These are phyloP conservation scores for Gilbertella persicaria DNA, from an alignment of 371 early-diverging fungal genomes.

Conservation along the genomic window DNA sequence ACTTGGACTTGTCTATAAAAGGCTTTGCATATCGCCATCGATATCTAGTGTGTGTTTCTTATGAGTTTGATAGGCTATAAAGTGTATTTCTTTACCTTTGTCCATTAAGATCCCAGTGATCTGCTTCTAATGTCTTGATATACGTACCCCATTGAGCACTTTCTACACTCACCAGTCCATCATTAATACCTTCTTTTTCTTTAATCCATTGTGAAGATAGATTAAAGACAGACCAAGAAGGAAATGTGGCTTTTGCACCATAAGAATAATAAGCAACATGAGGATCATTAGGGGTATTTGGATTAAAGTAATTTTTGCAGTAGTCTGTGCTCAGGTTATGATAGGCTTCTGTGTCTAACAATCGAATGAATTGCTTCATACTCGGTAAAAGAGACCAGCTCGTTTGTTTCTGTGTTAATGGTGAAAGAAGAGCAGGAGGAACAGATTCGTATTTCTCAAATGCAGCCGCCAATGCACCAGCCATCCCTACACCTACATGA, in stretches of 20 bases:
- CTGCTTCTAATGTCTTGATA: constrained; percentile 75
- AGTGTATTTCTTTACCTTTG: constrained; percentile 28
- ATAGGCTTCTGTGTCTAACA: constrained; percentile 86
- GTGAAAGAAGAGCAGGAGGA: constrained; percentile 2
- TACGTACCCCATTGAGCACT: constrained; percentile 89
- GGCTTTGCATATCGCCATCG: constrained; percentile 28
- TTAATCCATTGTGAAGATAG: constrained; percentile 54
- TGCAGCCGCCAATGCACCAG: constrained; percentile 8
- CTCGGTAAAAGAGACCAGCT: constrained; percentile 21
- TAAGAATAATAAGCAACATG: constrained; percentile 81
- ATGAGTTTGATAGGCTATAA: too few species aligned
- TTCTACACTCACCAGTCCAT: constrained; percentile 82
- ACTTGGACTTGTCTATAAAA: constrained; percentile 35
- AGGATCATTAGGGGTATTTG: constrained; percentile 77
- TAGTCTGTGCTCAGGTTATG: constrained; percentile 86
- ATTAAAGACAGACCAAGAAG: constrained; percentile 52
- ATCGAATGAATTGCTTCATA: constrained; percentile 17
- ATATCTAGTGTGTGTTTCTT: too few species aligned
- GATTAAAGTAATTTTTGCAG: constrained; percentile 82
- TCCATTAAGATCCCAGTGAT: constrained; percentile 84
- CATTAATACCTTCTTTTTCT: constrained; percentile 72
- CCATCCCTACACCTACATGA: constrained; percentile 61
- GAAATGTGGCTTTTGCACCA: constrained; percentile 61
- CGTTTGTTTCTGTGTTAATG: neutral
- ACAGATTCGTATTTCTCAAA: neutral